Conservation (phyloP, 2,329 filamentous ascomycete genomes). For the Apiospora aurea region DNA sequence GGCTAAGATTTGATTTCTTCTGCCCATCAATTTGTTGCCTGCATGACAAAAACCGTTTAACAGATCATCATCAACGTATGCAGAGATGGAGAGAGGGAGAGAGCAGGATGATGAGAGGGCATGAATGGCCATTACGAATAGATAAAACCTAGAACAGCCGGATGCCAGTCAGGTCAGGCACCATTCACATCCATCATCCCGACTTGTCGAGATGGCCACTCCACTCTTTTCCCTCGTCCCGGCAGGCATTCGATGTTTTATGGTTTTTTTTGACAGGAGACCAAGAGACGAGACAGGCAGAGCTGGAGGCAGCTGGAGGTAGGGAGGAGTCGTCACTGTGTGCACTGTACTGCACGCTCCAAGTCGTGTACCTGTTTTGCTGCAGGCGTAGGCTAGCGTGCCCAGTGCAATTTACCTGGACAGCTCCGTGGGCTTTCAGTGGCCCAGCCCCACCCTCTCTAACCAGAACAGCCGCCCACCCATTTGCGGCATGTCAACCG, state of each 20-base stretch:
- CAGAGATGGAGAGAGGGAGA: neutral
- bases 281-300: neutral
- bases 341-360: neutral
- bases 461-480: conserved; percentile 4
- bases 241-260: conserved; percentile 14
- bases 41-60: neutral
- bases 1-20: neutral
- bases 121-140: neutral
- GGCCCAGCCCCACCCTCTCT: conserved; percentile 11
- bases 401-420: conserved; percentile 8
- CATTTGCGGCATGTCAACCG: neutral
- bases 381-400: conserved; percentile 10
- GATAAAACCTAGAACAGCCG: neutral
- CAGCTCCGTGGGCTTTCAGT: conserved; percentile 14
- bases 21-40: neutral
- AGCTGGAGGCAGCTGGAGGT: neutral
- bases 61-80: neutral
- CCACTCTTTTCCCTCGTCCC: conserved; percentile 15
- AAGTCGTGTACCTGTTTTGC: neutral
- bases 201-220: conserved; percentile 13
- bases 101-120: neutral
- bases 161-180: neutral
- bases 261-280: conserved; percentile 19
- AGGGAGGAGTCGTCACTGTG: neutral
- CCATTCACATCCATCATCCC: neutral